Base-by-base conservation (phyloP, 139 green algal species). In the Chlamydomonas sphaeroides region DNA sequence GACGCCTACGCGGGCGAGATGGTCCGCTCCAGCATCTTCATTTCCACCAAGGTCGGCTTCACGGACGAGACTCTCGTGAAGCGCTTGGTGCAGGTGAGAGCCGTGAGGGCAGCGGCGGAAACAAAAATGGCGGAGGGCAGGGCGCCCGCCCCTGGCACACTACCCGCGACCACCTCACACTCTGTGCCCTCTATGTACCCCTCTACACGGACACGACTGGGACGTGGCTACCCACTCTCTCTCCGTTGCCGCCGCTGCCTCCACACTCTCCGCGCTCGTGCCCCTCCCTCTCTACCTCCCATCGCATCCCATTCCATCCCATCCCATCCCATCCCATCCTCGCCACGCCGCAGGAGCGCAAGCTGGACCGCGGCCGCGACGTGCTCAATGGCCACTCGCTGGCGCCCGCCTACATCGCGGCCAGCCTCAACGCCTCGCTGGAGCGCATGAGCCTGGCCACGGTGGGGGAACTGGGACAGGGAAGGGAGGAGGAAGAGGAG, bases 1-100 rank as follows among this genome's bases (percentile, higher is more conserved):
- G 32, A 35, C 41, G 45, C 51, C 30, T 56, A 21, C 62, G 28
- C 3, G 1, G 2, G 7, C 61, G 84, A 86, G 49, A 73, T 91
- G 0, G 80, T 83, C 2, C 86, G 93, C 0, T 86, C 91, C 45
- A 88, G 91, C 80, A 71, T 96, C 48, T 95, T 96, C 69, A 77
- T 96, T 3, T 88, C 83, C 35, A 96, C 89, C 39, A 96, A 96
- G 74, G 92, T 88, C 7, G 93, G 93, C 33, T 95, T 89, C 83
- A 51, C 89, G 35, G 79, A 86, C 39, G 45, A 80, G 42, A 66
- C 63, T 33, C 68, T 87, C 36, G 67, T 82, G 45, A 28, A 51
- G 5, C 32, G 62, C 38, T 70, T 85, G 21, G 42, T 85, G 18
- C 57, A 72, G 77, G 78, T 83, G 61, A 33, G 74, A n/a, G n/a